A percentile compares a stretch with the other conserved stretches of the same genome.
phyloP scores from a whole-genome alignment of 2,329 filamentous ascomycete genomes.

The Ophiostoma novo-ulmi region DNA sequence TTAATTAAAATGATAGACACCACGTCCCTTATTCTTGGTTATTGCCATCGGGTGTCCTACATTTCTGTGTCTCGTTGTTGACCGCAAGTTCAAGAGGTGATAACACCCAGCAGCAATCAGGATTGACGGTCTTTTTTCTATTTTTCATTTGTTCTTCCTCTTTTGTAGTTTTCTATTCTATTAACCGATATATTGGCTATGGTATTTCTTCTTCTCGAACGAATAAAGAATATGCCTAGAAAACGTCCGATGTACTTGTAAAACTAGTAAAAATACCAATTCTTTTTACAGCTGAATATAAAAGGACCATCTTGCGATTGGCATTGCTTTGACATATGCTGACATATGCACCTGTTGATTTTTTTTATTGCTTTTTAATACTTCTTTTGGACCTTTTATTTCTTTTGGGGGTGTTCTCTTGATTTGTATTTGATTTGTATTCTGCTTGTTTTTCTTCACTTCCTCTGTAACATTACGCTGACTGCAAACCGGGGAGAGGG shows the following conservation, averaged over 20 bases:
- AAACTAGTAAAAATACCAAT: conserved; percentile 4
- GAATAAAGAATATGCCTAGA: not conserved
- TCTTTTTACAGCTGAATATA: not conserved
- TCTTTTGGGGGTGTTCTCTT: not conserved
- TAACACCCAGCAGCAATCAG: not conserved
- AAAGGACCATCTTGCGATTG: conserved; percentile 1
- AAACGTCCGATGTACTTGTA: not conserved
- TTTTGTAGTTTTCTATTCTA: not conserved
- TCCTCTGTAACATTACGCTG: not conserved
- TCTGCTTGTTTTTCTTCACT: not conserved
- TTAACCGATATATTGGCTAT: too few relatives aligned
- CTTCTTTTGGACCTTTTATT: not conserved
- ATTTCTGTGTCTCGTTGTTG: not conserved
- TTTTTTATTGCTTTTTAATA: not conserved
- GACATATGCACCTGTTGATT: not conserved
- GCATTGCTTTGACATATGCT: not conserved
- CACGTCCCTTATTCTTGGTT: not conserved
- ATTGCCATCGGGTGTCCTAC: not conserved
- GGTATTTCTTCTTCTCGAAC: not conserved
- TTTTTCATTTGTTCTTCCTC: not conserved
- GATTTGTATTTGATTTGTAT: not conserved
- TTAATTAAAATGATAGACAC: not conserved
- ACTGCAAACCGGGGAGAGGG: not conserved
- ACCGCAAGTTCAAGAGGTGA: not conserved
- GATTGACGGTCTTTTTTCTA: not conserved